A percentile compares a stretch with the other conserved stretches of the same genome.
phyloP scores from a whole-genome alignment of 2,329 filamentous ascomycete genomes.

The Trichophyton benhamiae region DNA sequence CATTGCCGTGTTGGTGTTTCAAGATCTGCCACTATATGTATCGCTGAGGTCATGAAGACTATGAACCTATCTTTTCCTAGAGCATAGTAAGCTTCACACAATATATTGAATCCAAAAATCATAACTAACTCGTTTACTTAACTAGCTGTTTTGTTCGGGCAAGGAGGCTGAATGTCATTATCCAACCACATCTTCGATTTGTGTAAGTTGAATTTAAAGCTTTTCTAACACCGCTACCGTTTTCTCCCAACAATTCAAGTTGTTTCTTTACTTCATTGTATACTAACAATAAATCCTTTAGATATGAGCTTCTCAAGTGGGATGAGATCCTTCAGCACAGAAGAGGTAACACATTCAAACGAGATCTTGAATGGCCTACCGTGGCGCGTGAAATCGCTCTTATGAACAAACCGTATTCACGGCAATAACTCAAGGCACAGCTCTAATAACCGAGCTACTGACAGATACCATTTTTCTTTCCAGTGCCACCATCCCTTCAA shows the following conservation, averaged over 20 bases:
- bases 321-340: conserved; percentile 61
- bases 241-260: too few species aligned
- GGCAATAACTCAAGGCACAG: conserved; percentile 3
- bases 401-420: conserved; percentile 83
- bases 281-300: conserved; percentile 16
- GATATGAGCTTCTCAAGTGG: conserved; percentile 84
- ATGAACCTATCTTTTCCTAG: conserved; percentile 71
- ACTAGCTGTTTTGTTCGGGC: conserved; percentile 77
- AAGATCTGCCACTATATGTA: conserved; percentile 90
- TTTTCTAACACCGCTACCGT: too few species aligned
- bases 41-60: conserved; percentile 91
- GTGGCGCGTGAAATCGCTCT: conserved; percentile 81
- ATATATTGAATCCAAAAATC: background rate
- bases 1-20: conserved; percentile 96
- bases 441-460: background rate
- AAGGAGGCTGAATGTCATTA: conserved; percentile 87
- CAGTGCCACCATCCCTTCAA: background rate
- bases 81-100: conserved; percentile 54
- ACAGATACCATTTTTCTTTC: background rate
- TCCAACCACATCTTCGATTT: conserved; percentile 90
- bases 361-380: conserved; percentile 84
- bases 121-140: background rate
- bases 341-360: conserved; percentile 43
- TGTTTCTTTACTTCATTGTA: background rate
- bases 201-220: conserved; percentile 39